These are phyloP conservation scores for Colletotrichum endophyticum DNA, from an alignment of 2,329 filamentous ascomycete genomes.

Conservation along the genomic window DNA sequence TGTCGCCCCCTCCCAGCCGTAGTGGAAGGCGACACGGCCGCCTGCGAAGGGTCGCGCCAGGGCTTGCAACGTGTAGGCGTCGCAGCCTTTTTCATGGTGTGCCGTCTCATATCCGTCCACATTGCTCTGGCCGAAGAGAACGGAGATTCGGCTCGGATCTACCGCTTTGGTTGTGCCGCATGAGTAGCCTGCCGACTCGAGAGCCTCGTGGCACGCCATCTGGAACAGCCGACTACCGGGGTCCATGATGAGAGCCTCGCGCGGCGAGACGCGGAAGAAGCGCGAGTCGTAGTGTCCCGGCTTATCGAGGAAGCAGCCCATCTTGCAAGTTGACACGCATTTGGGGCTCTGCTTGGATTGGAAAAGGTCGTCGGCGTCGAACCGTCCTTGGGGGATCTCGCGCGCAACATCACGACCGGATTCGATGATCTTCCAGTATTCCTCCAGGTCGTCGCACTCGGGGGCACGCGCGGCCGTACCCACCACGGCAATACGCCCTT, in stretches of 20 bases:
- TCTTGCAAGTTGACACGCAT: neutral
- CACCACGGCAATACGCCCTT: neutral
- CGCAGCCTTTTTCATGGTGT: neutral
- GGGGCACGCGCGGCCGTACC: neutral
- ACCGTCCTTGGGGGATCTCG: neutral
- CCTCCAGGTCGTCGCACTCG: neutral
- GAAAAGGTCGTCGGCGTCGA: neutral
- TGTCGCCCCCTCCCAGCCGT: constrained; percentile 32
- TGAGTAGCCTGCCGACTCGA: constrained; percentile 29
- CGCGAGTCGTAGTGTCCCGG: constrained; percentile 37
- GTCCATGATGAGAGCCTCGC: constrained; percentile 33
- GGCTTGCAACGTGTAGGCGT: neutral
- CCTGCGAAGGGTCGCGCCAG: neutral
- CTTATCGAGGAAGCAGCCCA: constrained; percentile 22
- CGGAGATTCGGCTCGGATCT: constrained; percentile 27
- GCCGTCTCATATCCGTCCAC: neutral
- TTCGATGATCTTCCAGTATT: neutral
- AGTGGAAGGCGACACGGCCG: neutral
- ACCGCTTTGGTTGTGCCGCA: constrained; percentile 6
- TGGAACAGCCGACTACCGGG: constrained; percentile 33
- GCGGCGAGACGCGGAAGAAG: constrained; percentile 40
- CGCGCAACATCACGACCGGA: neutral
- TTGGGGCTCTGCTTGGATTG: neutral
- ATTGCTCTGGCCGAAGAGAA: neutral
- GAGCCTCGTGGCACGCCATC: constrained; percentile 37